Evolutionary conservation across 371 early-diverging fungal genomes (phyloP), one percentile per base, ranked within the genome.

Genomic region (Nematocida displodere): DNA sequence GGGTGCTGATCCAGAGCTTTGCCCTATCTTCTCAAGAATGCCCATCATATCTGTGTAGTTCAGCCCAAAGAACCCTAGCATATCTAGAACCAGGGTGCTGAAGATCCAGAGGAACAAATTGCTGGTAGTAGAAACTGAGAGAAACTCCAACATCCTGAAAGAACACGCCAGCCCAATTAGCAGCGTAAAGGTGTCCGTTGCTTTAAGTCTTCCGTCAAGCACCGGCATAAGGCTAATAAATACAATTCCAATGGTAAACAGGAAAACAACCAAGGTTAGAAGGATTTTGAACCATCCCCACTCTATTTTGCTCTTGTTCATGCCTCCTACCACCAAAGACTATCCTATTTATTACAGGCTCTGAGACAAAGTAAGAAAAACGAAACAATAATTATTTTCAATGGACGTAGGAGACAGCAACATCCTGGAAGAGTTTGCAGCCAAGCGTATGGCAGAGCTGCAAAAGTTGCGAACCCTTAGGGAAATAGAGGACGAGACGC

Each of bases 401-500:
- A 67, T 76, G 33, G 80, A 80, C 39, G 61, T 80, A 17, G 58
- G 78, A 15, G 76, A 78, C 40, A 61, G 75, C 29, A 79, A 80
- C 48, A 66, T 80, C 24, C 56, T 80, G 24, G 64, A 54, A 56
- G 76, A 76, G 49, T 82, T 79, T 40, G 62, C 59, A 40, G 29
- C 54, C 31, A 62, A 52, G 33, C 34, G 77, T 46, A 50, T 77
- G 49, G 31, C 71, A 39, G 78, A 79, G 67, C 61, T 78, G 34
- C 33, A 42, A 17, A 46, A 46, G 39, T 24, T 40, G 7, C 5
- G 20, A 58, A 42, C 29, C 13, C 39, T 79, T 13, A 42, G 26
- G n/a, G 78, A 79, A 31, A 76, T 81, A 31, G 53, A 22, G 33
- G 52, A 59, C 28, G 84, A 83, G 54, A 26, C 64, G 20, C 78